phyloP scores from a whole-genome alignment of 2,329 filamentous ascomycete species.

The Sclerotinia borealis region DNA sequence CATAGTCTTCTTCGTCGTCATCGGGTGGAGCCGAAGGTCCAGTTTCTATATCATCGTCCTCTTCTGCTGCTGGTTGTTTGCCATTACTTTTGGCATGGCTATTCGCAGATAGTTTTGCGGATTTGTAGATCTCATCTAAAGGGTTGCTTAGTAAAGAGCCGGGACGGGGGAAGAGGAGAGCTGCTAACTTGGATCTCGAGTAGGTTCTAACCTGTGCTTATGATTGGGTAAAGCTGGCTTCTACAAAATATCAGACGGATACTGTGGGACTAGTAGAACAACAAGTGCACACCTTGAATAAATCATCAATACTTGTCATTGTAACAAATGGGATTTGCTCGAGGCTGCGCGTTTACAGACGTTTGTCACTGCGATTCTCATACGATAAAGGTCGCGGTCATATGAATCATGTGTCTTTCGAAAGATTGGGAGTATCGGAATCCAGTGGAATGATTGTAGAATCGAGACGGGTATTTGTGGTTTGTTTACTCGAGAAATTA shows the following conservation, averaged over 20 bases:
- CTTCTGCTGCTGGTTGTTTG: conserved; percentile 27
- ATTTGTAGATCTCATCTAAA: conserved; percentile 58
- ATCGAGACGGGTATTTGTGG: not conserved
- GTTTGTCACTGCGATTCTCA: not conserved
- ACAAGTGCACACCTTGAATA: conserved; percentile 25
- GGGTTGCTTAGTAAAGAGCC: conserved; percentile 8
- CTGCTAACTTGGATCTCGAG: conserved; percentile 55
- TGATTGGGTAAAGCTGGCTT: conserved; percentile 36
- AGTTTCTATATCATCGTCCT: conserved; percentile 40
- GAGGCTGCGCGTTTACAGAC: conserved; percentile 1
- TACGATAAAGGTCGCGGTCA: not conserved
- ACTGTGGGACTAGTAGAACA: not conserved
- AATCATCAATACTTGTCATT: conserved; percentile 30
- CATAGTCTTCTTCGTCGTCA: conserved; percentile 51
- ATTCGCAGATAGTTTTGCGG: conserved; percentile 46
- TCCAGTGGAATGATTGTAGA: not conserved
- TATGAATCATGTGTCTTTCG: not conserved
- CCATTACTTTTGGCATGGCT: conserved; percentile 35
- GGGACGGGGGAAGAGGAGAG: not conserved
- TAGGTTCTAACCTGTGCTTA: conserved; percentile 59
- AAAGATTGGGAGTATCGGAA: not conserved
- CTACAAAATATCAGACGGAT: conserved; percentile 18
- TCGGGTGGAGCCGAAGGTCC: conserved; percentile 47
- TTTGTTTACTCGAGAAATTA: not conserved
- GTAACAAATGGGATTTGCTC: conserved; percentile 7